phyloP scores from a whole-genome alignment of 257 asterid species.

The Primulina huaijiensis region DNA sequence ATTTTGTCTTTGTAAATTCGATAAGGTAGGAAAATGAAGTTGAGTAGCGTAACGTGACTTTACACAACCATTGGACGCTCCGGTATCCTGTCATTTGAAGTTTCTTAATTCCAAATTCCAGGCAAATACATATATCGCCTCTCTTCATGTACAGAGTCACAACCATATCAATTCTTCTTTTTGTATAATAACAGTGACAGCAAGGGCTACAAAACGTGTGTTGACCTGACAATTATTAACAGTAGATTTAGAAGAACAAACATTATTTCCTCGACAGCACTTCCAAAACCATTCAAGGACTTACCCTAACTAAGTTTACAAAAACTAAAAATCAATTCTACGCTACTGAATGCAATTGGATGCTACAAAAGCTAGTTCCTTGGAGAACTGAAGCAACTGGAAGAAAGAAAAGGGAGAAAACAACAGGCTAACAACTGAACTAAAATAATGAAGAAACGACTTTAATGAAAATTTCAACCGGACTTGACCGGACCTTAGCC shows the following conservation, averaged over 20 bases:
- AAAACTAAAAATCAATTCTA: conserved; percentile 22
- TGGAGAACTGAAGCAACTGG: conserved; percentile 3
- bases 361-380: conserved; percentile 25
- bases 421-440: neutral
- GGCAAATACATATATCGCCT: no score
- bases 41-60: no score
- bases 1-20: no score
- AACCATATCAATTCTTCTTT: neutral
- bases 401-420: conserved; percentile 6
- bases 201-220: neutral
- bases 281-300: neutral
- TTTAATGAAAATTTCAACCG: conserved; percentile 23
- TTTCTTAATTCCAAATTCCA: no score
- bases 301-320: conserved; percentile 26
- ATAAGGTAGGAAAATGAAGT: no score
- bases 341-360: neutral
- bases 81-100: no score
- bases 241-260: neutral
- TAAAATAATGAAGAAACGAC: conserved; percentile 12
- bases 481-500: conserved; percentile 24
- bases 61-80: no score
- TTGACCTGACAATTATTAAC: neutral
- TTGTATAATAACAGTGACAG: neutral
- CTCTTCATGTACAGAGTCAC: neutral
- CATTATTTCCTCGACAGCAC: neutral